Conservation (phyloP, 2,329 filamentous ascomycete species). For the Pseudocercospora musae region DNA sequence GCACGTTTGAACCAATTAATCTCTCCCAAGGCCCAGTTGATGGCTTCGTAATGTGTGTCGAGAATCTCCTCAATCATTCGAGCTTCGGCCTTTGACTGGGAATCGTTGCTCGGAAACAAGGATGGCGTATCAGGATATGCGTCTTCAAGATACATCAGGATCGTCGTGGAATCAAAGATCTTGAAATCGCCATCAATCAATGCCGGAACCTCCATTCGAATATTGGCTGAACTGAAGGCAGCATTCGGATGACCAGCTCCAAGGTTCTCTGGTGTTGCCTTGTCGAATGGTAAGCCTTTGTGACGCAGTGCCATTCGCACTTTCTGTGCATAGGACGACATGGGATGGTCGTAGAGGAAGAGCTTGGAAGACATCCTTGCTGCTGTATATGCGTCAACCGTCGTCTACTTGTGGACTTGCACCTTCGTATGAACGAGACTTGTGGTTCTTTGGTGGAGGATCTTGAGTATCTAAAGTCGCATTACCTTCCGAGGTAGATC, state of each 20-base stretch:
- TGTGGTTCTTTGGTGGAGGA: neutral
- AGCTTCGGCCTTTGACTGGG: slow-evolving; percentile 22
- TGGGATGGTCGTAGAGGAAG: slow-evolving; percentile 30
- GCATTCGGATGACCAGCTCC: slow-evolving; percentile 33
- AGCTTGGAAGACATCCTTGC: slow-evolving; percentile 20
- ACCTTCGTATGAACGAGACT: neutral
- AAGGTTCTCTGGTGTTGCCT: slow-evolving; percentile 35
- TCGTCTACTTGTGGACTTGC: too few relatives aligned
- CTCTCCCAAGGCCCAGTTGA: slow-evolving; percentile 30
- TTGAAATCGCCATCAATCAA: slow-evolving; percentile 30
- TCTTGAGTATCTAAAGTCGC: neutral
- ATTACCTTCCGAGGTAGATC: neutral
- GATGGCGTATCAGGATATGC: slow-evolving; percentile 23
- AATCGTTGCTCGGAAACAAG: slow-evolving; percentile 21
- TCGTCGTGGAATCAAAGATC: slow-evolving; percentile 36
- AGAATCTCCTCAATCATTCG: slow-evolving; percentile 33
- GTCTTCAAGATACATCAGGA: slow-evolving; percentile 34
- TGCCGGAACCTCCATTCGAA: slow-evolving; percentile 37
- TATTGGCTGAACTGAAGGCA: slow-evolving; percentile 29
- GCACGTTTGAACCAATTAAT: slow-evolving; percentile 27
- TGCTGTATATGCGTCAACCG: too few relatives aligned
- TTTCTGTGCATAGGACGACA: slow-evolving; percentile 40
- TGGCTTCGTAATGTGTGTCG: slow-evolving; percentile 34
- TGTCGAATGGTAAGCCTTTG: slow-evolving; percentile 37
- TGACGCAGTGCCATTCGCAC: slow-evolving; percentile 37